These are phyloP conservation scores for Vaccinium corymbosum DNA, from an alignment of 148 eudicot genomes.

Conservation along the genomic window DNA sequence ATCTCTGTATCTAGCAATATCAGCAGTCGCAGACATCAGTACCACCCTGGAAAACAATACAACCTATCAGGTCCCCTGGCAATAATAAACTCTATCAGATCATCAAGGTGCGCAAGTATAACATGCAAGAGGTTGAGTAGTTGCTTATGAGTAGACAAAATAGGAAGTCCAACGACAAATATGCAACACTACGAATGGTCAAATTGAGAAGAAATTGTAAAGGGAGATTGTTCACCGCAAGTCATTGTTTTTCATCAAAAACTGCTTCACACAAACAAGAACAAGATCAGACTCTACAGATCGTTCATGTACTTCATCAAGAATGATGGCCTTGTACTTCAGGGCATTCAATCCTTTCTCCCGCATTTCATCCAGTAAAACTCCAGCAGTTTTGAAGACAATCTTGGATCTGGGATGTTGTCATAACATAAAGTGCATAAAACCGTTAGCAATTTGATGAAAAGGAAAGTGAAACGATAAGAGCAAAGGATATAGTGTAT, in stretches of 20 bases:
- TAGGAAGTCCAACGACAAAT: background rate
- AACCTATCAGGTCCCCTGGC: slow-evolving; percentile 8
- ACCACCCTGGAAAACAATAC: slow-evolving; percentile 61
- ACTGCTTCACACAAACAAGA: slow-evolving; percentile 91
- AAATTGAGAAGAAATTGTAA: background rate
- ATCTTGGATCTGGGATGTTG: slow-evolving; percentile 63
- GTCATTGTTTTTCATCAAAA: slow-evolving; percentile 61
- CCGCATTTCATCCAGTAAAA: slow-evolving; percentile 88
- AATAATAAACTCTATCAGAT: slow-evolving; percentile 12
- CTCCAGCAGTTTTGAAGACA: slow-evolving; percentile 93
- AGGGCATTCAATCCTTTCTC: slow-evolving; percentile 81
- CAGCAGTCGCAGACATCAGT: slow-evolving; percentile 98
- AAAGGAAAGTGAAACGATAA: background rate
- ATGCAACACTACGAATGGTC: background rate
- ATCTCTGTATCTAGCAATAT: slow-evolving; percentile 73
- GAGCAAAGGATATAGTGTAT: background rate
- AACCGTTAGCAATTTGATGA: background rate
- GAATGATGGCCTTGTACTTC: slow-evolving; percentile 86
- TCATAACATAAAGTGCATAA: background rate
- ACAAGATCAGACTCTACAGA: slow-evolving; percentile 97
- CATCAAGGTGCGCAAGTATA: background rate
- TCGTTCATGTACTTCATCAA: slow-evolving; percentile 99
- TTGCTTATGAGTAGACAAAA: slow-evolving; percentile 7
- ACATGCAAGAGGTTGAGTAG: slow-evolving; percentile 4
- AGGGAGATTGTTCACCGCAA: slow-evolving; percentile 48